Conservation (phyloP, 164 flowering plant genomes). For the Nelumbo lutea region DNA sequence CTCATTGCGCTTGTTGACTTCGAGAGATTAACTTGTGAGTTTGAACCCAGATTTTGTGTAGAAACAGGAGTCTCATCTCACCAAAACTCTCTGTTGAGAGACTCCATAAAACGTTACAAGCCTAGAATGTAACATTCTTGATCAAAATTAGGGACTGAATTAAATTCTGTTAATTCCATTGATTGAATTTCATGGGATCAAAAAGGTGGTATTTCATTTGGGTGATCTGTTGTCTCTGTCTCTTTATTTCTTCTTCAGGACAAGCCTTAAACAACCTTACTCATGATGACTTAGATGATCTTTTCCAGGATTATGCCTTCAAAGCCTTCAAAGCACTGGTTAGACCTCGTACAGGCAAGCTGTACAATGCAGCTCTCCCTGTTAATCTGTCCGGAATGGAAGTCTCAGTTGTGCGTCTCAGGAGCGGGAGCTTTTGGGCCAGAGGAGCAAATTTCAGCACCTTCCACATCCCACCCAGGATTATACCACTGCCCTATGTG, state of each 20-base stretch:
- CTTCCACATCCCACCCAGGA: constrained; percentile 45
- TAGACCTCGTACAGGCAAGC: constrained; percentile 35
- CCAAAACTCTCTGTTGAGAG: too few species aligned
- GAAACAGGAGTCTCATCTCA: too few species aligned
- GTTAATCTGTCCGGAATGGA: constrained; percentile 44
- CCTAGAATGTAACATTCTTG: too few species aligned
- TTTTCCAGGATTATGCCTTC: constrained; percentile 40
- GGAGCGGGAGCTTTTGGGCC: constrained; percentile 48
- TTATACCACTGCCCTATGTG: constrained; percentile 41
- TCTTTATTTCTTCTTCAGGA: neutral
- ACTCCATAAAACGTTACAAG: too few species aligned
- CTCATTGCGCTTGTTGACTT: too few species aligned
- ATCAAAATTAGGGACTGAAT: too few species aligned
- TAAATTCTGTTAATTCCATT: neutral
- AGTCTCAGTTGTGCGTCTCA: constrained; percentile 36
- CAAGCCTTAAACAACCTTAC: constrained; percentile 11
- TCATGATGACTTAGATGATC: constrained; percentile 29
- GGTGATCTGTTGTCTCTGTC: neutral
- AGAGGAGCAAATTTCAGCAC: constrained; percentile 49
- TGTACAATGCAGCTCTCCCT: constrained; percentile 40
- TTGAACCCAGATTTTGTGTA: too few species aligned
- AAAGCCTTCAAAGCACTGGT: constrained; percentile 32
- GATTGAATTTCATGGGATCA: constrained; percentile 14
- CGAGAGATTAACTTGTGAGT: too few species aligned
- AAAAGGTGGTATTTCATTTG: constrained; percentile 3